phyloP scores from a whole-genome alignment of 257 asterid genomes.

The Fraxinus americana region DNA sequence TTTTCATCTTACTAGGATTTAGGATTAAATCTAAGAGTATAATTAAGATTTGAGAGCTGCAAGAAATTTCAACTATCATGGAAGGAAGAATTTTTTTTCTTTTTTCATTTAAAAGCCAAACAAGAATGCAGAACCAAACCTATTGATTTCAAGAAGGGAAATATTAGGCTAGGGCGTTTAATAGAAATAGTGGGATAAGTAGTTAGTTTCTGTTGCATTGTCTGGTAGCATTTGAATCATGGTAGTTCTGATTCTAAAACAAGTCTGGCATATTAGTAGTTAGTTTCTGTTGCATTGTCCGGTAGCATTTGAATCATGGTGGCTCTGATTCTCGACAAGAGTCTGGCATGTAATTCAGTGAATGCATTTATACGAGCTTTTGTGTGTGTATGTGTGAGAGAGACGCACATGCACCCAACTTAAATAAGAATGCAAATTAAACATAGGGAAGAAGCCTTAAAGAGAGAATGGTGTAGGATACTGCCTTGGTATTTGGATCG shows the following conservation, averaged over 20 bases:
- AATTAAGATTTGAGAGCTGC: neutral
- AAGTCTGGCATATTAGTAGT: no score
- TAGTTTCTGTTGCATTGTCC: neutral
- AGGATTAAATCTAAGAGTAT: neutral
- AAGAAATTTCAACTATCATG: neutral
- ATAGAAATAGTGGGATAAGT: neutral
- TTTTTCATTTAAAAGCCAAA: slow-evolving; percentile 5
- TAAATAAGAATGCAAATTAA: slow-evolving; percentile 16
- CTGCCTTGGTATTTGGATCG: slow-evolving; percentile 99
- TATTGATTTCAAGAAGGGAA: neutral
- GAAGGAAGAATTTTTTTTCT: neutral
- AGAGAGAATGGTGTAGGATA: slow-evolving; percentile 55
- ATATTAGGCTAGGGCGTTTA: neutral
- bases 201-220: no score
- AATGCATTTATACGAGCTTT: neutral
- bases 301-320: neutral
- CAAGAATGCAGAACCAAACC: neutral
- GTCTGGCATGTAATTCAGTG: neutral
- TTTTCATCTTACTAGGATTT: neutral
- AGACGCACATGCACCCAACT: slow-evolving; percentile 9
- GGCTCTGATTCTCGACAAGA: neutral
- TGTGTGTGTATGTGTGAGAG: neutral
- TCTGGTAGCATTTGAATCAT: no score
- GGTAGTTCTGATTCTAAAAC: no score
- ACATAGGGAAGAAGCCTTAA: slow-evolving; percentile 18